phyloP scores from a whole-genome alignment of 116 monocot genomes.

The Papilionanthe hybrid region DNA sequence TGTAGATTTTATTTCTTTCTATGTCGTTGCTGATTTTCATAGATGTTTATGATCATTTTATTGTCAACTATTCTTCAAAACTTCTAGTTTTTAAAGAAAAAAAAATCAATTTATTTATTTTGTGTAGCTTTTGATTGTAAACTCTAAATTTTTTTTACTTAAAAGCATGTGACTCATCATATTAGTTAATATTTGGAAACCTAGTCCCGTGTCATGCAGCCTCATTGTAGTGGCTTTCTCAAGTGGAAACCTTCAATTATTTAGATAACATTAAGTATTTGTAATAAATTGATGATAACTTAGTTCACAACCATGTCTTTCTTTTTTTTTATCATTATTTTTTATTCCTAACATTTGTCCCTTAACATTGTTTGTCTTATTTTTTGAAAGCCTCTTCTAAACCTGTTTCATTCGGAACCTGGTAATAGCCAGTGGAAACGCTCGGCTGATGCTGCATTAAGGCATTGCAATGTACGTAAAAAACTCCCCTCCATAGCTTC shows the following conservation, averaged over 20 bases:
- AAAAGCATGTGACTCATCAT: no score
- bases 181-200: no score
- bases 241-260: not conserved
- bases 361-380: not conserved
- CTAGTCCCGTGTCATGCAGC: no score
- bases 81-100: no score
- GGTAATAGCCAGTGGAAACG: constrained; percentile 96
- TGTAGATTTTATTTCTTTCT: no score
- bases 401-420: constrained; percentile 94
- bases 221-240: not conserved
- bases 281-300: not conserved
- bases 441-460: constrained; percentile 73
- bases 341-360: constrained; percentile 1
- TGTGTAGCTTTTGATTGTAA: no score
- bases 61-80: no score
- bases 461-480: constrained; percentile 65
- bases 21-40: no score
- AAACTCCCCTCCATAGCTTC: not conserved
- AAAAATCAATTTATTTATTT: no score
- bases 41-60: no score
- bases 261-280: not conserved
- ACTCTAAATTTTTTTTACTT: no score
- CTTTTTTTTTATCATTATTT: not conserved
- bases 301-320: not conserved
- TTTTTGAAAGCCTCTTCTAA: constrained; percentile 71